Conservation (phyloP, 805 yeast genomes). For the Ogataea kodamae region DNA sequence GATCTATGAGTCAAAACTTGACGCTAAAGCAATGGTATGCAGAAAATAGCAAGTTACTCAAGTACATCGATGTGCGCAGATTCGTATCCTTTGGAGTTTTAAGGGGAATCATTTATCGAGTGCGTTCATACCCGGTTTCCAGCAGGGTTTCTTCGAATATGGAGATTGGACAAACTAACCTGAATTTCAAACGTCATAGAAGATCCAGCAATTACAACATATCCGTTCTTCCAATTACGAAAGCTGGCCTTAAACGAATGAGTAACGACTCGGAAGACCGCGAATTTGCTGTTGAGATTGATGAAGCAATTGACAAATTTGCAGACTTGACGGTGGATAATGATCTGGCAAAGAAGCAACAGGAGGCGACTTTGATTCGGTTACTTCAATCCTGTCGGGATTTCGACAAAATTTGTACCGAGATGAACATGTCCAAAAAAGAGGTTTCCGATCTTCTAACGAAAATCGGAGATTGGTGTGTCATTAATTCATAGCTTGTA, state of each 20-base stretch:
- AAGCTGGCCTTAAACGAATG: constrained; percentile 20
- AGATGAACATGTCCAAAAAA: constrained; percentile 50
- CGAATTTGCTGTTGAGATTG: constrained; percentile 8
- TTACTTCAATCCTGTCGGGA: constrained; percentile 50
- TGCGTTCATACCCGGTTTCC: constrained; percentile 69
- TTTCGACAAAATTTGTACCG: constrained; percentile 69
- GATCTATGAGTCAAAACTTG: constrained; percentile 74
- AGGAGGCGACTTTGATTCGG: constrained; percentile 38
- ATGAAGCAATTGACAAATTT: constrained; percentile 24
- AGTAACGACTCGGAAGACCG: constrained; percentile 20
- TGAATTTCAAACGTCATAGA: constrained; percentile 6
- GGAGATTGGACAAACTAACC: constrained; percentile 25
- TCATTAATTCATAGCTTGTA: constrained; percentile 40
- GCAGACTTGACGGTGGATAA: constrained; percentile 21
- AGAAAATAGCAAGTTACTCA: constrained; percentile 55
- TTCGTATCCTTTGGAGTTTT: constrained; percentile 84
- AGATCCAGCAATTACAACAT: constrained; percentile 15
- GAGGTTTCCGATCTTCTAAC: constrained; percentile 52
- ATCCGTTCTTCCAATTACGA: constrained; percentile 19
- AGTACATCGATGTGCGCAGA: constrained; percentile 74
- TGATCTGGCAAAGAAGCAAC: constrained; percentile 25
- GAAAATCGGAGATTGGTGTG: constrained; percentile 44
- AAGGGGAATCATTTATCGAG: constrained; percentile 77
- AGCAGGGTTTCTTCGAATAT: constrained; percentile 37
- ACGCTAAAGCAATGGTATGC: constrained; percentile 79